Evolutionary conservation across 2,329 filamentous ascomycete genomes (phyloP), one percentile per base, ranked within the genome.

Genomic region (Alternaria consortialis): DNA sequence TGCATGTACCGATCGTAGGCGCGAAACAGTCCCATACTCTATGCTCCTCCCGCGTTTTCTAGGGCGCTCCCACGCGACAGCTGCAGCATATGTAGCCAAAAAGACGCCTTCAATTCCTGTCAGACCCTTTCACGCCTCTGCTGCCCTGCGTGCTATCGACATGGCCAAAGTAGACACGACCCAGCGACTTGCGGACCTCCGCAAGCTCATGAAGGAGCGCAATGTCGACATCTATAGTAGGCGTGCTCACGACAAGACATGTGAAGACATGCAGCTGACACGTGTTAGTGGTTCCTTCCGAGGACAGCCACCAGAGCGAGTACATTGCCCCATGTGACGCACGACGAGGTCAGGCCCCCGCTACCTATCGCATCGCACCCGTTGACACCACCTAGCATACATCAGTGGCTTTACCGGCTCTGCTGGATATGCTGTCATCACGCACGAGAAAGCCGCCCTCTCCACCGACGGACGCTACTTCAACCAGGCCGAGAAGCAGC

Each of bases 391-490:
- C 50, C 29, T 72, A 84, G 92, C 90, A 76, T 97, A 90, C 75
- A 97, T 99, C 70, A 94, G 89, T 63, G 94, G 95, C 27, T 99
- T 99, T 80, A 93, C 92, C 60, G 95, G 95, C 56, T 99, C 95
- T 9, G 94, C 95, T 43, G 95, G 95, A 60, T 97, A 92, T 66
- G 95, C 94, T 39, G 90, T 99, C 52, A 86, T 99, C 58, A 95
- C 94, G 2, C 86, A 88, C 51, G 90, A 93, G 53, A 94, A 94
- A 79, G 95, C 95, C 15, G 92, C 93, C 13, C 83, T 99, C 58
- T 93, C 95, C 12, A 99, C 95, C 31, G 95, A 99, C 77, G 95
- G 95, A 31, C 90, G 95, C 67, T 99, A 99, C 81, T 99, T 98
- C 85, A 98, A 97, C 81, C 95, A 99, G 80, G 95, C 95, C 27